Conservation (phyloP, 768 basidiomycete genomes). For the Naganishia vaughanmartiniae region DNA sequence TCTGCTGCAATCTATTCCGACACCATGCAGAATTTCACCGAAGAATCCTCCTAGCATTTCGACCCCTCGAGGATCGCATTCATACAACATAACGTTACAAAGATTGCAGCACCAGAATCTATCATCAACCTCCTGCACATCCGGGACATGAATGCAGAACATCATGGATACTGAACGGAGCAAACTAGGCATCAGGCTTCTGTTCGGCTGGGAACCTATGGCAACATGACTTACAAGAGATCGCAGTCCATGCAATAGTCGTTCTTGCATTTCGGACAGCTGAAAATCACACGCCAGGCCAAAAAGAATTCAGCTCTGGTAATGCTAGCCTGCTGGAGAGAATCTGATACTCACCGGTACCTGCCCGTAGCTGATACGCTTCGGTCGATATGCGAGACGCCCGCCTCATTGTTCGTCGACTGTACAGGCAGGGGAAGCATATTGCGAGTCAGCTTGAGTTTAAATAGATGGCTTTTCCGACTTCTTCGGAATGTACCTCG, state of each 20-base stretch:
- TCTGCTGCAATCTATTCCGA: not conserved
- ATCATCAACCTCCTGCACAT: slow-evolving; percentile 39
- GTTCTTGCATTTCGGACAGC: slow-evolving; percentile 70
- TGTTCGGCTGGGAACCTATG: not conserved
- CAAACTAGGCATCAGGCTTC: not conserved
- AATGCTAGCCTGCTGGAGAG: not conserved
- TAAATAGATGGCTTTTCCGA: not conserved
- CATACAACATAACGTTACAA: not conserved
- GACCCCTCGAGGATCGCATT: not conserved
- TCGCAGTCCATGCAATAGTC: slow-evolving; percentile 97
- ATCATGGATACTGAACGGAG: slow-evolving; percentile 65
- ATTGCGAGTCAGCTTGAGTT: slow-evolving; percentile 44
- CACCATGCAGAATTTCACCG: not conserved
- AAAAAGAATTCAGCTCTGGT: not conserved
- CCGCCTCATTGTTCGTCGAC: slow-evolving; percentile 33
- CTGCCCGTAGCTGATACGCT: slow-evolving; percentile 80
- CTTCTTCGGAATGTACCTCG: slow-evolving; percentile 29
- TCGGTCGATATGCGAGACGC: slow-evolving; percentile 53
- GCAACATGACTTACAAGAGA: slow-evolving; percentile 59
- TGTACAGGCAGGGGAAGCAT: slow-evolving; percentile 6
- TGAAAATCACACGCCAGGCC: slow-evolving; percentile 16
- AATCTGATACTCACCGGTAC: slow-evolving; percentile 61
- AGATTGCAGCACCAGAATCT: not conserved
- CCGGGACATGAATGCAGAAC: slow-evolving; percentile 89
- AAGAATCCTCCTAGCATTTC: not conserved